Base-by-base conservation (phyloP, 495 filamentous ascomycete genomes). In the Pseudoneurospora amorphoporcata region DNA sequence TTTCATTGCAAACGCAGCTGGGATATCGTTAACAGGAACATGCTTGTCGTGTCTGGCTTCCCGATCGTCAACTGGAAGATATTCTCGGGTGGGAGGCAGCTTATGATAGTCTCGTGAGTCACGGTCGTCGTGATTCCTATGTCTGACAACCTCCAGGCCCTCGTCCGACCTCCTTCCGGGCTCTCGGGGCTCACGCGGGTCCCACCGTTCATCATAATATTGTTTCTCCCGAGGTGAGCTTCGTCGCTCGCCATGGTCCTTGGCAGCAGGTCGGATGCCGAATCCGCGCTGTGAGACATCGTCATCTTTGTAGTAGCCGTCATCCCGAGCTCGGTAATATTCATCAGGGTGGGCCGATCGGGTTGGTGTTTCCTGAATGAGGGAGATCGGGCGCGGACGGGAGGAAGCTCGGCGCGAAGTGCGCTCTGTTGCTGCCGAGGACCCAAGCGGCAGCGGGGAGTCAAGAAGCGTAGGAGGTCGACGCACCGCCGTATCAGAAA, bases 301-400 rank as follows among this genome's bases (percentile, higher is more conserved):
- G 3, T 83, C 80, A 38, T 84, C 84, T 35, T 79, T 76, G 72
- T 83, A 84, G 43, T 73, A 79, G 14, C 79, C 80, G 35, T 65
- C 69, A 39, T 73, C 75, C 70, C 81, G 81, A 4, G 73, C 76
- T 37, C 80, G 81, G 68, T 86, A 83, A 38, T 82, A 77, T 2
- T 86, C 84, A 8, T 84, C 83, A 23, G 77, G 72, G 45, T 84
- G 83, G n/a, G 77, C 19, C 71, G 75, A 41, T 69, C 81, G 72
- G 73, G 73, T 41, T 72, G 82, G 68, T 47, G 72, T 65, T 41
- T 87, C 86, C 43, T 86, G 83, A 41, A 85, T 84, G n/a, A 86
- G 74, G 0, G 84, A 85, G 5, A 85, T 77, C 7, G 86, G 85
- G 14, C 86, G 80, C 1, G 78, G 77, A 16, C 77, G 77, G 32